Evolutionary conservation across 1,139 yeast species (phyloP).

Genomic region (Ogataea hybrid): DNA sequence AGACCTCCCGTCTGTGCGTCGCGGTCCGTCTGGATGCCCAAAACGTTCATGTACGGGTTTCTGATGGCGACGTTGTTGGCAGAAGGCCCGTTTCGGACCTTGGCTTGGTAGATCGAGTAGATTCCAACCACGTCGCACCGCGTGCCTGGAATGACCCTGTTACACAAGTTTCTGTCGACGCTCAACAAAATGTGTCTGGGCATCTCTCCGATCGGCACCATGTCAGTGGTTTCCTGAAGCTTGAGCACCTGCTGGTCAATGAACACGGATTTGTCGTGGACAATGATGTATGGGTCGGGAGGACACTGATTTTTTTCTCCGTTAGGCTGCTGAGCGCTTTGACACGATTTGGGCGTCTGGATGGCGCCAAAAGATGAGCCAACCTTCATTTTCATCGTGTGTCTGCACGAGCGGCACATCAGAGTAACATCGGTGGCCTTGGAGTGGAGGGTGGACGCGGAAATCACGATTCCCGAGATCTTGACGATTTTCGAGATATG

Average conservation of each 20-base stretch:
- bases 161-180: conserved; percentile 86
- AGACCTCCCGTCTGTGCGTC: conserved; percentile 59
- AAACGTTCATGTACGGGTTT: conserved; percentile 83
- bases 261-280: conserved; percentile 88
- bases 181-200: conserved; percentile 90
- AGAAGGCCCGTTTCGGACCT: conserved; percentile 40
- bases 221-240: conserved; percentile 93
- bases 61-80: conserved; percentile 78
- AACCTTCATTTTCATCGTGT: conserved; percentile 65
- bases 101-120: conserved; percentile 83
- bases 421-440: conserved; percentile 83
- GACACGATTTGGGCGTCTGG: conserved; percentile 72
- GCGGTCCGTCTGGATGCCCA: conserved; percentile 78
- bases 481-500: conserved; percentile 88
- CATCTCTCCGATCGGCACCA: conserved; percentile 99
- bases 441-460: conserved; percentile 85
- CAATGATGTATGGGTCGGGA: conserved; percentile 86
- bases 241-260: conserved; percentile 93
- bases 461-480: conserved; percentile 89
- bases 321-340: conserved; percentile 50
- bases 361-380: conserved; percentile 79
- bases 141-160: conserved; percentile 92
- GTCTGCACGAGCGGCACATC: conserved; percentile 86
- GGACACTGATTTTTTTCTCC: conserved; percentile 71
- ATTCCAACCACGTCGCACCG: conserved; percentile 90